Evolutionary conservation across 2,329 filamentous ascomycete genomes (phyloP), one percentile per base, ranked within the genome.

Genomic region (Pseudocercospora cruenta): DNA sequence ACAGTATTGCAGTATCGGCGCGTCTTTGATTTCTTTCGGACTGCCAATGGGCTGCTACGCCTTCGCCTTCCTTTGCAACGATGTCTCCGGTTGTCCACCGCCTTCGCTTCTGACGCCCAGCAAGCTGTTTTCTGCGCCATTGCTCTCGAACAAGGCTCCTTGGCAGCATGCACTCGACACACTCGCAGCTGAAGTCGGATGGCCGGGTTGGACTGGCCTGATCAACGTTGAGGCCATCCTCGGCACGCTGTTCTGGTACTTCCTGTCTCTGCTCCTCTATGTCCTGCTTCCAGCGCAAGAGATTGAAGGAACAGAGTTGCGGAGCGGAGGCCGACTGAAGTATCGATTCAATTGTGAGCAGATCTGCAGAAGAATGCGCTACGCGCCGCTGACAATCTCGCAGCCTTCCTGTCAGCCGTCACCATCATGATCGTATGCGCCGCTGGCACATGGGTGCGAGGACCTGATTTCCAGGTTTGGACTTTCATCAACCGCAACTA

Each of bases 401-500:
- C 71, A 94, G 92, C 92, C 9, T 90, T 95, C 78, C 82, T 84
- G 69, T 93, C 92, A n/a, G 90, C 90, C 67, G 79, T 93, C 63
- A 84, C 91, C 69, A 94, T 90, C 59, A 82, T 96, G 53, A 84
- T 85, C n/a, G 82, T 90, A 5, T 86, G 90, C 60, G 88, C 88
- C 36, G 89, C 89, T 8, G 94, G 93, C 58, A 97, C 93, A 2
- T 80, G 89, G 45, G 80, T 88, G 3, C 87, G 94, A 72, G 94
- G 94, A 64, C 88, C 92, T 60, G 85, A 94, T 21, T 97, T 96
- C 74, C 86, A 88, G 8, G 86, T 97, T 60, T 99, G 94, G 94
- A 92, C 90, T 26, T 98, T 93, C 80, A 93, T 98, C 75, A 90
- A 91, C 82, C 90, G 96, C 77, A 94, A 98, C 82, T 96, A 94